Percentiles rank a stretch among this genome's conserved stretches.
Conservation (phyloP, 2,329 filamentous ascomycete species). For the Thielaviopsis ethacetica region DNA sequence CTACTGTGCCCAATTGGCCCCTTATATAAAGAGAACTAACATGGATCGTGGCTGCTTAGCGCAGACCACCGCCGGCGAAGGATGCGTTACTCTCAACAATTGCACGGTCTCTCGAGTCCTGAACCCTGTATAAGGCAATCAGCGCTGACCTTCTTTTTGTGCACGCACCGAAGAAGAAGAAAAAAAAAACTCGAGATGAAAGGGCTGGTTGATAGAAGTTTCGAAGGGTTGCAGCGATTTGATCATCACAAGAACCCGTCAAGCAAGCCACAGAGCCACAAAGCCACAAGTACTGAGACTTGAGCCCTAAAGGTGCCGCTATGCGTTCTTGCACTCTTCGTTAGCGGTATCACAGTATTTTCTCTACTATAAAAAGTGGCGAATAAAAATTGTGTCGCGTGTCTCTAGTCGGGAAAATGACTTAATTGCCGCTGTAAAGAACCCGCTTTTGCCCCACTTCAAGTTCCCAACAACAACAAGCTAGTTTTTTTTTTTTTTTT, state of each 20-base stretch:
- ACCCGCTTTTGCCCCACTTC: neutral
- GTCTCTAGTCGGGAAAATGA: neutral
- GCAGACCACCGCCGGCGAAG: neutral
- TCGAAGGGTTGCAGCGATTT: neutral
- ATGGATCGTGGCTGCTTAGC: neutral
- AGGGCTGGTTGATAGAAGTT: neutral
- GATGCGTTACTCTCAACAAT: neutral
- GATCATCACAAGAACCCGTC: neutral
- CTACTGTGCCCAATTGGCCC: no score
- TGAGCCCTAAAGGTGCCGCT: no score
- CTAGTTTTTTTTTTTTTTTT: no score
- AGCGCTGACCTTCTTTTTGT: no score
- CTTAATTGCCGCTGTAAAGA: neutral
- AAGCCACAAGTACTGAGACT: no score
- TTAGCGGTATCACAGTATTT: neutral
- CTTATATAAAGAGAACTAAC: no score
- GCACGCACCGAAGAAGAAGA: neutral
- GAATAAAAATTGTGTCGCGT: neutral
- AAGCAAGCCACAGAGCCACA: neutral
- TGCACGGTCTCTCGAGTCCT: neutral
- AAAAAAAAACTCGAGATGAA: neutral
- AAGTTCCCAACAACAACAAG: no score
- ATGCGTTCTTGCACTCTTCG: no score
- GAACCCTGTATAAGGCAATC: neutral
- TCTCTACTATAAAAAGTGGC: no score